phyloP scores from a whole-genome alignment of 2,329 filamentous ascomycete genomes.

The Escovopsis sp. region DNA sequence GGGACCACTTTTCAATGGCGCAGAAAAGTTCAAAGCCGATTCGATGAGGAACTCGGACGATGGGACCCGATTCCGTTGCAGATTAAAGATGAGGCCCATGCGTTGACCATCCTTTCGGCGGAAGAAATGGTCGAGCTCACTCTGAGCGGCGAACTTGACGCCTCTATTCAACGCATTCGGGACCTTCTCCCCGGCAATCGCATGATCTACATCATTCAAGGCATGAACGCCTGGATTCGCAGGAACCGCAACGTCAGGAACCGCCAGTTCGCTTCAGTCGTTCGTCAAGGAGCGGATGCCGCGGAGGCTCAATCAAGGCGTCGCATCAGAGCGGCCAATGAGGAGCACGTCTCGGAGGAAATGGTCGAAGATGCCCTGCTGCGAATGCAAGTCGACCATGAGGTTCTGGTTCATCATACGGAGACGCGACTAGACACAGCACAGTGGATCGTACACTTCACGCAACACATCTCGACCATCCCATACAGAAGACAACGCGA shows the following conservation, averaged over 20 bases:
- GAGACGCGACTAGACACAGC: slow-evolving; percentile 44
- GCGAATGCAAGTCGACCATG: slow-evolving; percentile 51
- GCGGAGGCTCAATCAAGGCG: slow-evolving; percentile 15
- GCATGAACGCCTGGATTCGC: slow-evolving; percentile 47
- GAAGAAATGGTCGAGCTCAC: slow-evolving; percentile 50
- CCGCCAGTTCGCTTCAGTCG: slow-evolving; percentile 49
- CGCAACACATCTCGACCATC: slow-evolving; percentile 62
- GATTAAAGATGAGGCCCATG: slow-evolving; percentile 42
- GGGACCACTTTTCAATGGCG: slow-evolving; percentile 50
- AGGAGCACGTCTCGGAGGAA: slow-evolving; percentile 48
- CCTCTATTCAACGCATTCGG: slow-evolving; percentile 42
- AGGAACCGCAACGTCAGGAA: slow-evolving; percentile 55
- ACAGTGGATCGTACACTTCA: slow-evolving; percentile 58
- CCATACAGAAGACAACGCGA: slow-evolving; percentile 49
- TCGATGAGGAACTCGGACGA: slow-evolving; percentile 41
- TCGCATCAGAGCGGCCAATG: slow-evolving; percentile 23
- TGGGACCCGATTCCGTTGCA: slow-evolving; percentile 47
- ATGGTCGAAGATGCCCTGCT: slow-evolving; percentile 56
- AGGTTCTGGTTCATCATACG: slow-evolving; percentile 56
- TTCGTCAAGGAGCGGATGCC: slow-evolving; percentile 25
- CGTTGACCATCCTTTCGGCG: slow-evolving; percentile 45
- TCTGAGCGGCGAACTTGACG: slow-evolving; percentile 35
- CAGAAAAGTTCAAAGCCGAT: slow-evolving; percentile 48
- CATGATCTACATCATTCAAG: slow-evolving; percentile 58
- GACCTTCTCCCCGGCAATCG: slow-evolving; percentile 34